A percentile compares a stretch with the other conserved stretches of the same genome.
Conservation (phyloP, 1,284 basidiomycete species). For the Cutaneotrichosporon mucoides region DNA sequence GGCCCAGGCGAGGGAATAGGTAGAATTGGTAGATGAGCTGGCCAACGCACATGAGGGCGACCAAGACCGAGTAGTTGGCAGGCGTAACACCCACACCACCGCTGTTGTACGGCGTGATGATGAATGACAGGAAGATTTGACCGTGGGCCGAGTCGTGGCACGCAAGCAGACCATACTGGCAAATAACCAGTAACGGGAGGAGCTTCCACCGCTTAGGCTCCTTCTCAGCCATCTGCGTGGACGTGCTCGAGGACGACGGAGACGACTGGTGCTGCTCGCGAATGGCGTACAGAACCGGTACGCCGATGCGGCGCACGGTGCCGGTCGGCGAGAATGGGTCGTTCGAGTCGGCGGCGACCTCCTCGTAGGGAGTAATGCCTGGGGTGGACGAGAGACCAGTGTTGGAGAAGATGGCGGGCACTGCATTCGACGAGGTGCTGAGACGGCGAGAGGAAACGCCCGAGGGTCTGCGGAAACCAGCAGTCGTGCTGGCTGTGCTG, state of each 20-base stretch:
- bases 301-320: conserved; percentile 10
- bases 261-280: conserved; percentile 23
- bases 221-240: conserved; percentile 23
- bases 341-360: background rate
- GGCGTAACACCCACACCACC: conserved; percentile 51
- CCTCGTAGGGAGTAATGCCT: conserved; percentile 30
- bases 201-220: conserved; percentile 32
- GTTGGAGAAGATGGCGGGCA: conserved; percentile 48
- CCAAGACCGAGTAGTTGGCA: conserved; percentile 48
- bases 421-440: conserved; percentile 39
- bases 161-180: conserved; percentile 48
- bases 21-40: conserved; percentile 51
- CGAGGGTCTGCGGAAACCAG: conserved; percentile 22
- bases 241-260: conserved; percentile 6
- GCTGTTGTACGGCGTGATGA: conserved; percentile 45
- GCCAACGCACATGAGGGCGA: conserved; percentile 50
- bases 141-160: conserved; percentile 49
- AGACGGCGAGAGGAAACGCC: conserved; percentile 33
- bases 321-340: conserved; percentile 39
- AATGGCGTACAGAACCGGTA: conserved; percentile 38
- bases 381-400: conserved; percentile 41
- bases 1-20: conserved; percentile 49
- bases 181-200: conserved; percentile 45
- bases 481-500: conserved; percentile 11
- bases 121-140: conserved; percentile 49